phyloP scores from a whole-genome alignment of 2,329 filamentous ascomycete genomes.

The Hypoxylon sp. region DNA sequence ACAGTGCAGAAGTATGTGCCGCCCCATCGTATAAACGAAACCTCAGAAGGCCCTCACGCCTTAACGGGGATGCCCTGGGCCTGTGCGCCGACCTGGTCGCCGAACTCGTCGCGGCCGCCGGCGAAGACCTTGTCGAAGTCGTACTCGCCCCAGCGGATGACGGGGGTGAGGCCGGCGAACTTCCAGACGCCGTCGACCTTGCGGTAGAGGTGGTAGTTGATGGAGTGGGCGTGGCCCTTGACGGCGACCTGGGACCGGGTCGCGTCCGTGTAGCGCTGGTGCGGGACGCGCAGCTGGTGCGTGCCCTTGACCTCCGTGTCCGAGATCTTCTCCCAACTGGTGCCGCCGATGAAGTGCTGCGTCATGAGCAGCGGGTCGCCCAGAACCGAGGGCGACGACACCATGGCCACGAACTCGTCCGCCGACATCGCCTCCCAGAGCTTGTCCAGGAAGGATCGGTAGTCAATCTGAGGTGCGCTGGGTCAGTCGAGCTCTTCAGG shows the following conservation, averaged over 20 bases:
- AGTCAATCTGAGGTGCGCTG: conserved; percentile 67
- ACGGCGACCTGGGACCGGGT: conserved; percentile 56
- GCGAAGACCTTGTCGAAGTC: conserved; percentile 65
- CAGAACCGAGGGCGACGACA: conserved; percentile 63
- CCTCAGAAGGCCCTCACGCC: neutral
- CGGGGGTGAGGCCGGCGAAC: conserved; percentile 63
- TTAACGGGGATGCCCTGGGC: conserved; percentile 22
- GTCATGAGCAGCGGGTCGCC: conserved; percentile 69
- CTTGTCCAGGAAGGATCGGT: conserved; percentile 68
- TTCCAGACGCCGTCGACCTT: conserved; percentile 69
- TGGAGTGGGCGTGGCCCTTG: conserved; percentile 67
- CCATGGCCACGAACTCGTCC: conserved; percentile 67
- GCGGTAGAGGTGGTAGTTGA: conserved; percentile 64
- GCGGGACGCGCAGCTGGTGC: conserved; percentile 68
- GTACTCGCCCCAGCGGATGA: conserved; percentile 65
- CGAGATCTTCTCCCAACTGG: conserved; percentile 64
- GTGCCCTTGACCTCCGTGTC: conserved; percentile 67
- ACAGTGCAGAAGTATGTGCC: neutral
- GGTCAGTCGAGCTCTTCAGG: conserved; percentile 1
- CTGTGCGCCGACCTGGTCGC: conserved; percentile 32
- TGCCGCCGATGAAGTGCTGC: conserved; percentile 69
- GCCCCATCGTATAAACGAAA: neutral
- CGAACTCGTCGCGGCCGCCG: conserved; percentile 50
- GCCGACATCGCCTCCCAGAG: conserved; percentile 68
- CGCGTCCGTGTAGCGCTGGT: conserved; percentile 66